These are phyloP conservation scores for Solanum gandarillasii DNA, from an alignment of 257 asterid genomes.

Conservation along the genomic window DNA sequence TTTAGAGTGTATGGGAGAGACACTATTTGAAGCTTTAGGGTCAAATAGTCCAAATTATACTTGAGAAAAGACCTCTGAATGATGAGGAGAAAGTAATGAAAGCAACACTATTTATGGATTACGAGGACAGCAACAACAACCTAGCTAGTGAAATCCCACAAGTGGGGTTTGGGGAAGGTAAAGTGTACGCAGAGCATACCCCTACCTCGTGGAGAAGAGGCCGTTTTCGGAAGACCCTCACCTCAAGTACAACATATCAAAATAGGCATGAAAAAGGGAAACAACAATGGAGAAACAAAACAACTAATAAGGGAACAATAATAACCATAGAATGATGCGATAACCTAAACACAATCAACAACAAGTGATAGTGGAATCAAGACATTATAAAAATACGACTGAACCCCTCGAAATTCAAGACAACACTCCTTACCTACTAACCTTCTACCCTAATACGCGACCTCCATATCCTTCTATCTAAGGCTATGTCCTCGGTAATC, in stretches of 20 bases:
- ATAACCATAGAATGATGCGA: neutral
- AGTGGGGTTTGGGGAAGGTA: neutral
- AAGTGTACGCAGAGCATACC: neutral
- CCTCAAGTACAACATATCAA: neutral
- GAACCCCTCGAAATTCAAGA: neutral
- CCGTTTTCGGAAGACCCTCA: neutral
- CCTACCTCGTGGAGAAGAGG: neutral
- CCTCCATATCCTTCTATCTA: neutral
- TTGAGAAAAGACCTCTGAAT: neutral
- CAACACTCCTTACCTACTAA: neutral
- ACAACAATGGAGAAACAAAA: neutral
- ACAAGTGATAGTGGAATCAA: neutral
- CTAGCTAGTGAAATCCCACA: neutral
- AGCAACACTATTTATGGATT: neutral
- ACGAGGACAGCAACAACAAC: neutral
- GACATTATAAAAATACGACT: neutral
- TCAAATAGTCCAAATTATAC: neutral
- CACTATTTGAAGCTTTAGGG: neutral
- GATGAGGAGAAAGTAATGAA: neutral
- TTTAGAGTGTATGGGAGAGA: neutral
- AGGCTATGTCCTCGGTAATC: neutral
- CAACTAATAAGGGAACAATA: neutral
- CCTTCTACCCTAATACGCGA: neutral
- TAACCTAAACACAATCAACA: neutral
- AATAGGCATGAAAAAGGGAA: neutral